These are phyloP conservation scores for Calonectria pauciramosa DNA, from an alignment of 2,329 filamentous ascomycete species.

Conservation along the genomic window DNA sequence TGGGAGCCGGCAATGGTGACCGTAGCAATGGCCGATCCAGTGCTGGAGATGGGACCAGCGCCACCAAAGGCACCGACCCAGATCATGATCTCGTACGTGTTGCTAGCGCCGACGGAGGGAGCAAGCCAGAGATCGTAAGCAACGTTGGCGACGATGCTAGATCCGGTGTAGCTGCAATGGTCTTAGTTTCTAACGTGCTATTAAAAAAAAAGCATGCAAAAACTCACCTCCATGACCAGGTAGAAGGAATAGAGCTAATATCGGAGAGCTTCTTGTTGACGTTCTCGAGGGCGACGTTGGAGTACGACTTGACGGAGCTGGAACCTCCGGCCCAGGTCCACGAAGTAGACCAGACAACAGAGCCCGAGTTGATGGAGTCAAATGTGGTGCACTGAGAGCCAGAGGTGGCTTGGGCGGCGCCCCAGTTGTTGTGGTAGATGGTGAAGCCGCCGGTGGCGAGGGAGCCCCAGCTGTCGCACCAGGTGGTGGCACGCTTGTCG, in stretches of 20 bases:
- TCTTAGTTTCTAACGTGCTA: neutral
- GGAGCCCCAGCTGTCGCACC: constrained; percentile 57
- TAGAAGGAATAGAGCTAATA: constrained; percentile 53
- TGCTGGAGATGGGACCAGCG: constrained; percentile 65
- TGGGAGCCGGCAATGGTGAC: constrained; percentile 64
- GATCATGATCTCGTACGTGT: constrained; percentile 74
- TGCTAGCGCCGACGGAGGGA: constrained; percentile 54
- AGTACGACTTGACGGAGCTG: constrained; percentile 59
- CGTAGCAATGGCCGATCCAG: constrained; percentile 48
- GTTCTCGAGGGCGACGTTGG: constrained; percentile 57
- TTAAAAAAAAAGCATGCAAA: neutral
- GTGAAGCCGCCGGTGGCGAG: constrained; percentile 57
- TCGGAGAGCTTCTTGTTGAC: constrained; percentile 52
- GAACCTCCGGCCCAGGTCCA: constrained; percentile 58
- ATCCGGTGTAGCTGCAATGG: constrained; percentile 48
- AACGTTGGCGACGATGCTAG: constrained; percentile 63
- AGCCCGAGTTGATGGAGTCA: constrained; percentile 50
- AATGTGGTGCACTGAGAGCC: constrained; percentile 59
- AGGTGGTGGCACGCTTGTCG: constrained; percentile 51
- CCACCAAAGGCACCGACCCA: constrained; percentile 71
- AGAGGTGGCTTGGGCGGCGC: constrained; percentile 50
- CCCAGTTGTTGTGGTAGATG: constrained; percentile 69
- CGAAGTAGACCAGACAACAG: constrained; percentile 56
- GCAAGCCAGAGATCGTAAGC: constrained; percentile 72
- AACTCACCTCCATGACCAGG: constrained; percentile 45